Evolutionary conservation across 176 grass and related monocot species (phyloP).

Genomic region (Eremochloa ophiuroides): DNA sequence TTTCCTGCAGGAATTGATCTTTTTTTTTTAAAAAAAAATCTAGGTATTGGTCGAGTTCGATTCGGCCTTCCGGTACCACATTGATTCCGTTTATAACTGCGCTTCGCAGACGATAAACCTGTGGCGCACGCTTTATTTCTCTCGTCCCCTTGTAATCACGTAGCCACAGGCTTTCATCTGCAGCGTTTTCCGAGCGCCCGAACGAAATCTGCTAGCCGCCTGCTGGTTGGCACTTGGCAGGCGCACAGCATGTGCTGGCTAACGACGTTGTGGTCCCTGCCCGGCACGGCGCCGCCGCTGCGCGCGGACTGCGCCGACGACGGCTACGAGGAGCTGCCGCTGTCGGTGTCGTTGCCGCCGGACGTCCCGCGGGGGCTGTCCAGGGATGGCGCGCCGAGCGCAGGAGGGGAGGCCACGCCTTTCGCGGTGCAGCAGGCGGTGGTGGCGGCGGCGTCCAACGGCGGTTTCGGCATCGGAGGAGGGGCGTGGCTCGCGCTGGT

Average conservation of each 20-base stretch:
- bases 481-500: neutral
- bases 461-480: neutral
- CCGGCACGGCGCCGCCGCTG: neutral
- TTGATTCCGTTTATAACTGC: neutral
- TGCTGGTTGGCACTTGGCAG: neutral
- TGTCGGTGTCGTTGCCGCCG: slow-evolving; percentile 5
- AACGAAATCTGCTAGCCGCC: neutral
- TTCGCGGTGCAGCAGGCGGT: neutral
- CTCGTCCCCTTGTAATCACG: neutral
- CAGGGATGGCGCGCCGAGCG: neutral
- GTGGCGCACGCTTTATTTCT: neutral
- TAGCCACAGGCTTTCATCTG: neutral
- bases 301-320: slow-evolving; percentile 2
- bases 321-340: slow-evolving; percentile 17
- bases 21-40: too few species aligned
- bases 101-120: neutral
- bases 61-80: neutral
- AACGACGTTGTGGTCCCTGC: neutral
- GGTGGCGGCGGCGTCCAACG: neutral
- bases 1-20: too few species aligned
- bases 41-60: neutral
- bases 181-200: neutral
- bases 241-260: neutral
- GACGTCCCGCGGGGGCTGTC: neutral
- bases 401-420: neutral